Evolutionary conservation across 108 stramenopile species (phyloP).

Genomic region (Nitzschia palea): DNA sequence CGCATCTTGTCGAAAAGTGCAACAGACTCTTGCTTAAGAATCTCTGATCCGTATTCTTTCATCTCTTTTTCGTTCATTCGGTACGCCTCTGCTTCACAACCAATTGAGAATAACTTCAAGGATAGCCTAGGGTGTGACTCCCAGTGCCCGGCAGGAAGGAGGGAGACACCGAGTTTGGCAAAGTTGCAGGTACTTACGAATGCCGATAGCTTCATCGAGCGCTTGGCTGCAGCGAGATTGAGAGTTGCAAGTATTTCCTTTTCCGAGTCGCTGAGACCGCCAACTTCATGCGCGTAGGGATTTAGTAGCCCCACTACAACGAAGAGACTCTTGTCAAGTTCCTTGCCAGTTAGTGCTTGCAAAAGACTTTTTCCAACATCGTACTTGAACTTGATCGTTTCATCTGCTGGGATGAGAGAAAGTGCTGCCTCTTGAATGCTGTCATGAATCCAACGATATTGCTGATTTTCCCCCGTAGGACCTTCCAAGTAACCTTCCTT

Average conservation of each 20-base stretch:
- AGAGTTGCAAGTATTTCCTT: slow-evolving; percentile 7
- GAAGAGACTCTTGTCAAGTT: slow-evolving; percentile 1
- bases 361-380: slow-evolving; percentile 40
- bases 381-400: slow-evolving; percentile 33
- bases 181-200: not conserved
- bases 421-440: slow-evolving; percentile 41
- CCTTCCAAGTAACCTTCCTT: slow-evolving; percentile 1
- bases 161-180: not conserved
- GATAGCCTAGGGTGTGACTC: not conserved
- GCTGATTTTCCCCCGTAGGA: not conserved
- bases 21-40: not conserved
- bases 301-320: not conserved
- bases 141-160: slow-evolving; percentile 1
- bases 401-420: slow-evolving; percentile 23
- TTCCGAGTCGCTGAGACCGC: not conserved
- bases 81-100: not conserved
- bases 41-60: not conserved
- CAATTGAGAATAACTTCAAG: not conserved
- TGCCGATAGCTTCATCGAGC: slow-evolving; percentile 5
- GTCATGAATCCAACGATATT: slow-evolving; percentile 36
- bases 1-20: slow-evolving; percentile 11
- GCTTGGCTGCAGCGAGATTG: slow-evolving; percentile 6
- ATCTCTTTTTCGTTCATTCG: not conserved
- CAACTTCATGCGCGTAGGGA: not conserved
- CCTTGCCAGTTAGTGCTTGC: slow-evolving; percentile 1